Conservation (phyloP, 345 rosid species). For the Hibiscus tridactylites region DNA sequence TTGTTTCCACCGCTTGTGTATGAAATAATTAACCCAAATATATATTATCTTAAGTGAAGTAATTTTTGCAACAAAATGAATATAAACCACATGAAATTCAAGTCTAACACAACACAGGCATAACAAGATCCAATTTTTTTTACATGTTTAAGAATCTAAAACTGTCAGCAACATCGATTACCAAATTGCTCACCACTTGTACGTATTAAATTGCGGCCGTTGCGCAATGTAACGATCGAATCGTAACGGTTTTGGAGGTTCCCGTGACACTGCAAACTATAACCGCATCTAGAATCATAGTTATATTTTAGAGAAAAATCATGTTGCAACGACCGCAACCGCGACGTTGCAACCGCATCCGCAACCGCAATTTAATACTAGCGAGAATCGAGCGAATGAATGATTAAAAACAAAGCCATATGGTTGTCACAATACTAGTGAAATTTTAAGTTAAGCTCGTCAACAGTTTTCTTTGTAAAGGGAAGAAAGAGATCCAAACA, state of each 20-base stretch:
- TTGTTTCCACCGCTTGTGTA: too few relatives aligned
- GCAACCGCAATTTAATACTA: neutral
- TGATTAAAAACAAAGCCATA: neutral
- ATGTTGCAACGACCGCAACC: too few relatives aligned
- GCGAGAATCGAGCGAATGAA: neutral
- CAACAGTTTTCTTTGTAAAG: neutral
- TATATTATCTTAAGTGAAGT: neutral
- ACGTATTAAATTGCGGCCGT: too few relatives aligned
- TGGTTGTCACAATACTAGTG: neutral
- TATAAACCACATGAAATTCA: slow-evolving; percentile 11
- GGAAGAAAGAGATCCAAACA: neutral
- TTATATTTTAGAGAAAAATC: too few relatives aligned
- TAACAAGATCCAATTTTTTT: slow-evolving; percentile 12
- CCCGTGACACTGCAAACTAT: too few relatives aligned
- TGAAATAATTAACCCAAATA: neutral
- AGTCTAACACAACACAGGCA: slow-evolving; percentile 14
- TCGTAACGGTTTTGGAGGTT: too few relatives aligned
- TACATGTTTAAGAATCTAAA: slow-evolving; percentile 16
- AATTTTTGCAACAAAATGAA: slow-evolving; percentile 4
- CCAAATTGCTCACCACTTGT: slow-evolving; percentile 1
- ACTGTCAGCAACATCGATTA: slow-evolving; percentile 6
- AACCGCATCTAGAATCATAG: too few relatives aligned
- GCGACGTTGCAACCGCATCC: too few relatives aligned
- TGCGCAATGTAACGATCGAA: too few relatives aligned
- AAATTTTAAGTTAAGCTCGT: neutral